phyloP scores from a whole-genome alignment of 805 yeast species.

The Metschnikowia peoriensis region DNA sequence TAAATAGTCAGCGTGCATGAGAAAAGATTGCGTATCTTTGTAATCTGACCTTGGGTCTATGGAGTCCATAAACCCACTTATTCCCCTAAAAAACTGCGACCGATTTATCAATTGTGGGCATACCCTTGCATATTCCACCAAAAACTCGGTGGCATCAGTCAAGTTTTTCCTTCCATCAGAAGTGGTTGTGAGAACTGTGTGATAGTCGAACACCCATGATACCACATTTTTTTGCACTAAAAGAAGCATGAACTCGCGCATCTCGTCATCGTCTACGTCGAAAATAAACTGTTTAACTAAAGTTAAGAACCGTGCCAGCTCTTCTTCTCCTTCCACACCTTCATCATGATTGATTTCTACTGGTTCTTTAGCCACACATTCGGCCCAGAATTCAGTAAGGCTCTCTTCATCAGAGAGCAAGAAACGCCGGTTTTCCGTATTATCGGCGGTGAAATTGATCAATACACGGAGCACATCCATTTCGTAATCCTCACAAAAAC shows the following conservation, averaged over 20 bases:
- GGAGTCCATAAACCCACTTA: not conserved
- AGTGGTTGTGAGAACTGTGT: constrained; percentile 4
- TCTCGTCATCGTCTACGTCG: constrained; percentile 22
- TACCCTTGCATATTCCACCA: constrained; percentile 6
- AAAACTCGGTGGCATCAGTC: constrained; percentile 8
- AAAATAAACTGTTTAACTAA: constrained; percentile 34
- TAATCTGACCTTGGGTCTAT: not conserved
- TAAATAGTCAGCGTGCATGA: constrained; percentile 12
- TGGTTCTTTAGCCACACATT: not conserved
- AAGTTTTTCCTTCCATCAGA: constrained; percentile 3
- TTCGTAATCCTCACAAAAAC: constrained; percentile 6
- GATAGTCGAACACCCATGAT: constrained; percentile 9
- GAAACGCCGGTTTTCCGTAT: constrained; percentile 21
- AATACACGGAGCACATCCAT: constrained; percentile 28
- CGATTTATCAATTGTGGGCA: constrained; percentile 5
- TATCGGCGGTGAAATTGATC: constrained; percentile 37
- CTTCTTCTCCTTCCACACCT: constrained; percentile 4
- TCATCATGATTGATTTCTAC: constrained; percentile 1
- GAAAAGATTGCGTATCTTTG: not conserved
- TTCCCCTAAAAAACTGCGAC: not conserved
- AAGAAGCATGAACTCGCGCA: constrained; percentile 17
- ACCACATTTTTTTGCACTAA: constrained; percentile 1
- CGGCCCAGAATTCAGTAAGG: constrained; percentile 13
- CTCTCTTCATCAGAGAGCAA: constrained; percentile 6
- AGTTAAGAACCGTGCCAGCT: constrained; percentile 17